A percentile compares a stretch with the other conserved stretches of the same genome.
Evolutionary conservation across 1,284 basidiomycete species (phyloP).

Genomic region (Marasmius oreades): DNA sequence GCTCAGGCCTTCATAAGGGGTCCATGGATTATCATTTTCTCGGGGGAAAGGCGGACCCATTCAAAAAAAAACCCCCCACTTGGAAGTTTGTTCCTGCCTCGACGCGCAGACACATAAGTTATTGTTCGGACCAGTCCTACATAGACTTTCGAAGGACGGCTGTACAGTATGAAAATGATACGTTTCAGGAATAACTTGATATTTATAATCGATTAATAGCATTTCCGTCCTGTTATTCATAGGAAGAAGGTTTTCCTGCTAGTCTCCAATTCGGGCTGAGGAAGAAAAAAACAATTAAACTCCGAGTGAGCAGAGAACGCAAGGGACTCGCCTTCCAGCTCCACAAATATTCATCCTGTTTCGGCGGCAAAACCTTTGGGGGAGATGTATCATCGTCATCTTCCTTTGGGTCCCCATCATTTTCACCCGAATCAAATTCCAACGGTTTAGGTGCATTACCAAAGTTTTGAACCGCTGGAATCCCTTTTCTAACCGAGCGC

Average conservation of each 20-base stretch:
- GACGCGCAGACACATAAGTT: too few relatives aligned
- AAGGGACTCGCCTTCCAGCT: conserved; percentile 67
- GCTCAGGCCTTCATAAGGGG: conserved; percentile 27
- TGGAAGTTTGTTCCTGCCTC: not conserved
- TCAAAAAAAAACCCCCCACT: not conserved
- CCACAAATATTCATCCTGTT: conserved; percentile 73
- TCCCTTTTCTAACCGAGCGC: conserved; percentile 82
- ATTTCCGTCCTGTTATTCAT: conserved; percentile 27
- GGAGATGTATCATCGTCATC: conserved; percentile 11
- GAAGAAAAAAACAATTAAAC: conserved; percentile 5
- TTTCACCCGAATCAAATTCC: conserved; percentile 54
- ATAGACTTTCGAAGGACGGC: too few relatives aligned
- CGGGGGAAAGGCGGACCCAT: not conserved
- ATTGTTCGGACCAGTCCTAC: too few relatives aligned
- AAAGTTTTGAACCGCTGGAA: conserved; percentile 74
- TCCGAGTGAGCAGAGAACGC: conserved; percentile 5
- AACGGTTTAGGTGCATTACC: conserved; percentile 57
- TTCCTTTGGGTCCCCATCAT: conserved; percentile 15
- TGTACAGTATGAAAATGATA: too few relatives aligned
- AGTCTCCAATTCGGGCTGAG: conserved; percentile 73
- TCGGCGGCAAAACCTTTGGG: conserved; percentile 43
- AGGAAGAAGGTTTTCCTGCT: conserved; percentile 79
- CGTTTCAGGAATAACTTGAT: too few relatives aligned
- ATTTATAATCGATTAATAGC: too few relatives aligned
- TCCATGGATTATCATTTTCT: conserved; percentile 26